phyloP scores from a whole-genome alignment of 2,329 filamentous ascomycete species.

The Clonostachys sp. region DNA sequence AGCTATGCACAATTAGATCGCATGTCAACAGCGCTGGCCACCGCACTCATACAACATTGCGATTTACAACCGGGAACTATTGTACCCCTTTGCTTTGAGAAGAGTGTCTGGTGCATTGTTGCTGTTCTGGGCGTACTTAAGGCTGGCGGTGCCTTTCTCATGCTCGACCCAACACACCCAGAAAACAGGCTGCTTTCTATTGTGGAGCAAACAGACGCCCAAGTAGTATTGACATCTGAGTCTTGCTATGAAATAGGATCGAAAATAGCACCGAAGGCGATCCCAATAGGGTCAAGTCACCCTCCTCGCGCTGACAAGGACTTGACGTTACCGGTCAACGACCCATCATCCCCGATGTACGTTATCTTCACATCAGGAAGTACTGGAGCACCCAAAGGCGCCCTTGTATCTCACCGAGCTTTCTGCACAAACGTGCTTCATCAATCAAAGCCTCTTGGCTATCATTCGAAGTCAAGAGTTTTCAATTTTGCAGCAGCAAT shows the following conservation, averaged over 20 bases:
- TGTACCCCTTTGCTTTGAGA: conserved; percentile 27
- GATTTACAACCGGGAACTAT: conserved; percentile 4
- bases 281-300: too few relatives aligned
- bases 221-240: conserved; percentile 1
- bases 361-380: background rate
- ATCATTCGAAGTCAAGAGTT: background rate
- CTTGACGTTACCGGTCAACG: too few relatives aligned
- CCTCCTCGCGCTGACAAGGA: too few relatives aligned
- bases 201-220: background rate
- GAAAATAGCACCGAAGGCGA: background rate
- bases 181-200: conserved; percentile 1
- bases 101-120: conserved; percentile 23
- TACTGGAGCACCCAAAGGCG: too few relatives aligned
- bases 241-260: background rate
- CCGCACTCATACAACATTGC: background rate
- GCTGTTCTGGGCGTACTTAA: conserved; percentile 25
- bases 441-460: too few relatives aligned
- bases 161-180: conserved; percentile 27
- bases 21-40: conserved; percentile 3
- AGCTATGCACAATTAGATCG: conserved; percentile 13
- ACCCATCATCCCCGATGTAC: conserved; percentile 4
- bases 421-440: too few relatives aligned
- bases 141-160: conserved; percentile 20
- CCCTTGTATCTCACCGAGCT: too few relatives aligned
- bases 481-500: conserved; percentile 4